These are phyloP conservation scores for Coniferiporia weirii DNA, from an alignment of 1,284 basidiomycete genomes.

Conservation along the genomic window DNA sequence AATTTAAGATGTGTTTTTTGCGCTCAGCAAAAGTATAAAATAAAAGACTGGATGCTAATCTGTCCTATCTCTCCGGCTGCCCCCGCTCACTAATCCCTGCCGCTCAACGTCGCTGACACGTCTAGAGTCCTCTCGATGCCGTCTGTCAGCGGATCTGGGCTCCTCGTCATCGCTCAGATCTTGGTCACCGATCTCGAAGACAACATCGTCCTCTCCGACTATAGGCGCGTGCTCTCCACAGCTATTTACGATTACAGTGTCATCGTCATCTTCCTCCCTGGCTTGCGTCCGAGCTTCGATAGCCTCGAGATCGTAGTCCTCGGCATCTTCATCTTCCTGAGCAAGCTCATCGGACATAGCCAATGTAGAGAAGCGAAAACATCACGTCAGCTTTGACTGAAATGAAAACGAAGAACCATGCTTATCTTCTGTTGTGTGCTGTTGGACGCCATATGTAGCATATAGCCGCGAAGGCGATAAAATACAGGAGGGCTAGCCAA, in stretches of 20 bases:
- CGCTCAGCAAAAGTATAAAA: not conserved
- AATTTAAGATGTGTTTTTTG: constrained; percentile 20
- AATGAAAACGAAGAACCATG: constrained; percentile 21
- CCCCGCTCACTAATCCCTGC: constrained; percentile 51
- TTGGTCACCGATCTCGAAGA: constrained; percentile 91
- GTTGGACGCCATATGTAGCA: constrained; percentile 94
- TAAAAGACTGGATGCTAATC: constrained; percentile 22
- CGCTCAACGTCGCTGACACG: constrained; percentile 52
- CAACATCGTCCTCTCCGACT: constrained; percentile 65
- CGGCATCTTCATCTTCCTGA: constrained; percentile 88
- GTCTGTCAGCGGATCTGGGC: constrained; percentile 40
- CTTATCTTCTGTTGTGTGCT: constrained; percentile 85
- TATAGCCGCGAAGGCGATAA: constrained; percentile 75
- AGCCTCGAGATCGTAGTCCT: constrained; percentile 86
- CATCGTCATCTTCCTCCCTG: constrained; percentile 51
- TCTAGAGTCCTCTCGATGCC: constrained; percentile 43
- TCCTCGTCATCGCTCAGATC: constrained; percentile 69
- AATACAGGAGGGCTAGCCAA: constrained; percentile 86
- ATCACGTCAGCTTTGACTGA: constrained; percentile 22
- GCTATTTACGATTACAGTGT: constrained; percentile 62
- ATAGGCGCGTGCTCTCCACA: constrained; percentile 41
- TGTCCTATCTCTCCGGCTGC: constrained; percentile 24
- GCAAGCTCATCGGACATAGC: constrained; percentile 83
- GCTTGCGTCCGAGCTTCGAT: constrained; percentile 47
- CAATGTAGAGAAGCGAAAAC: constrained; percentile 42